A percentile compares a stretch with the other conserved stretches of the same genome.
These are phyloP conservation scores for Escallonia herrerae DNA, from an alignment of 129 eudicot genomes.

Conservation along the genomic window DNA sequence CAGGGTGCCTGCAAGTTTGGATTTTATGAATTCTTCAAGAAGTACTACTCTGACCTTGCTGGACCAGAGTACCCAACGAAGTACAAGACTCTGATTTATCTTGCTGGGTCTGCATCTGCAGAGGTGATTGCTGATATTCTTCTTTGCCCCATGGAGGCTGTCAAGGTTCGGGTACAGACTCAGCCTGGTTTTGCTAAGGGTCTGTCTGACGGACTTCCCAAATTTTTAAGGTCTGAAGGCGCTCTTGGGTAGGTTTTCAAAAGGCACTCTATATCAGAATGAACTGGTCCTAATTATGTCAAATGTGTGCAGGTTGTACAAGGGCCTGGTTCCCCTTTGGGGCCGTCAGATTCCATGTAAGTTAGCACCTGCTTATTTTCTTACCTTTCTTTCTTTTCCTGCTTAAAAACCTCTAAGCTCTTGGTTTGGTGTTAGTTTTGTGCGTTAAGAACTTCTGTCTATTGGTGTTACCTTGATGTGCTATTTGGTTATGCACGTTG, in stretches of 20 bases:
- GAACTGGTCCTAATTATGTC: neutral
- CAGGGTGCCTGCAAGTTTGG: conserved; percentile 90
- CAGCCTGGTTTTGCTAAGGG: conserved; percentile 80
- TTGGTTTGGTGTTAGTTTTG: neutral
- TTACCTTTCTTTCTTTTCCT: neutral
- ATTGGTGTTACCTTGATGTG: neutral
- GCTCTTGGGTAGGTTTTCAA: conserved; percentile 42
- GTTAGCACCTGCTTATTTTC: too few relatives aligned
- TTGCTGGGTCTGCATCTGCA: conserved; percentile 85
- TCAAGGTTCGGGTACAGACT: conserved; percentile 81
- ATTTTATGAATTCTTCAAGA: conserved; percentile 74
- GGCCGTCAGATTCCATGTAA: conserved; percentile 90
- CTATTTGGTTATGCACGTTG: neutral
- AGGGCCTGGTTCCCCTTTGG: conserved; percentile 77
- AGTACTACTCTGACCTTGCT: conserved; percentile 66
- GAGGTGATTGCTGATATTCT: conserved; percentile 75
- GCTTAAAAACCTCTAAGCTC: neutral
- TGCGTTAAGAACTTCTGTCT: neutral
- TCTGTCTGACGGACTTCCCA: conserved; percentile 66
- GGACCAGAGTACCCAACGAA: conserved; percentile 72
- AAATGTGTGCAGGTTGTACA: conserved; percentile 47
- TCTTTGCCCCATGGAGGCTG: conserved; percentile 79
- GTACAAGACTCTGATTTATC: conserved; percentile 69
- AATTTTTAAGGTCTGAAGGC: conserved; percentile 65
- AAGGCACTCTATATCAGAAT: neutral